Percentiles rank a stretch among this genome's conserved stretches.
Conservation (phyloP, 2,329 filamentous ascomycete genomes). For the Lasiodiplodia hormozganensis region DNA sequence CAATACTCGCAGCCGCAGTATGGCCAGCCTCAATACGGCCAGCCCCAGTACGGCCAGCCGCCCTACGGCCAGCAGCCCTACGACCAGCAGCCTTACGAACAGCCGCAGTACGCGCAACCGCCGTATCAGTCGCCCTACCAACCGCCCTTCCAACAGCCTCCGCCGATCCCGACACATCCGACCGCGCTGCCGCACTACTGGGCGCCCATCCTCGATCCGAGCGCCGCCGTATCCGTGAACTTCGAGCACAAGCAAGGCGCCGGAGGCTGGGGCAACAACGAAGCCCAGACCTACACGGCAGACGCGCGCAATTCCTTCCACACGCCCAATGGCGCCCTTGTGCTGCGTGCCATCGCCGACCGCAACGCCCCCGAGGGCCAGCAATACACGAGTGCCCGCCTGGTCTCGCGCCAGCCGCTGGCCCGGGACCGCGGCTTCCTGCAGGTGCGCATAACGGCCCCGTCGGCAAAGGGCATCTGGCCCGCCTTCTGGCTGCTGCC, state of each 20-base stretch:
- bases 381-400: conserved; percentile 62
- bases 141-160: conserved; percentile 37
- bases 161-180: conserved; percentile 39
- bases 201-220: conserved; percentile 58
- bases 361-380: conserved; percentile 42
- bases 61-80: conserved; percentile 34
- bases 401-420: conserved; percentile 62
- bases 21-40: conserved; percentile 20
- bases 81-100: conserved; percentile 34
- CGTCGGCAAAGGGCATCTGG: conserved; percentile 65
- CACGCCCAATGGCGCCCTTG: conserved; percentile 58
- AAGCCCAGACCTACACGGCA: conserved; percentile 64
- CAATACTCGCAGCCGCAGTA: conserved; percentile 38
- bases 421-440: conserved; percentile 60
- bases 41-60: conserved; percentile 36
- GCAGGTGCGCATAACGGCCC: conserved; percentile 59
- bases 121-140: conserved; percentile 31
- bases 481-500: conserved; percentile 69
- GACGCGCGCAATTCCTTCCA: conserved; percentile 61
- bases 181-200: conserved; percentile 54
- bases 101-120: conserved; percentile 40
- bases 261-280: conserved; percentile 69
- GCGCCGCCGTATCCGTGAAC: conserved; percentile 56
- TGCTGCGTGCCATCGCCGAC: conserved; percentile 60
- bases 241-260: conserved; percentile 64